A percentile compares a stretch with the other conserved stretches of the same genome.
phyloP scores from a whole-genome alignment of 2,329 filamentous ascomycete species.

The Microdochium paspali region DNA sequence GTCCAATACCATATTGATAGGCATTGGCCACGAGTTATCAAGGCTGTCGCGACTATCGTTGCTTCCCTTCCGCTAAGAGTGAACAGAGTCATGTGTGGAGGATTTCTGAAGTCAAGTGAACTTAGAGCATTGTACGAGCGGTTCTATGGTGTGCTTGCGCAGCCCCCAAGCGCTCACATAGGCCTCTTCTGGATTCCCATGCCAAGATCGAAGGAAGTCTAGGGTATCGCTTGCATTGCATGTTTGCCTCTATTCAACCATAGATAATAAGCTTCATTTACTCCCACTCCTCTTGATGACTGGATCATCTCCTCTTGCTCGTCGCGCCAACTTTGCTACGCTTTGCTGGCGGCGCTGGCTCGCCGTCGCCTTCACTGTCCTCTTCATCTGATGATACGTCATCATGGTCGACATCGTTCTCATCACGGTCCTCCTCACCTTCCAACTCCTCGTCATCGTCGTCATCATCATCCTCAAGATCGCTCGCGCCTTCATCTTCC shows the following conservation, averaged over 20 bases:
- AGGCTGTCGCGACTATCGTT: too few relatives aligned
- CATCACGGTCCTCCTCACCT: constrained; percentile 40
- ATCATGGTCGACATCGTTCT: constrained; percentile 50
- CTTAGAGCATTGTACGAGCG: too few relatives aligned
- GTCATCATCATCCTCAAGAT: constrained; percentile 24
- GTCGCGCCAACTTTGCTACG: constrained; percentile 28
- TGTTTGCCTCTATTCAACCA: constrained; percentile 10
- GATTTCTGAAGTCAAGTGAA: too few relatives aligned
- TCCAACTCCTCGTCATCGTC: constrained; percentile 33
- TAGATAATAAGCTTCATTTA: neutral
- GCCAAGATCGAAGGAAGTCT: neutral
- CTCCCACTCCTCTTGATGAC: neutral
- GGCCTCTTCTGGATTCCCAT: too few relatives aligned
- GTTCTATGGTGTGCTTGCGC: too few relatives aligned
- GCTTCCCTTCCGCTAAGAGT: too few relatives aligned
- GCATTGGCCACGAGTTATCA: too few relatives aligned
- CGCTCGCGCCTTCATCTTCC: constrained; percentile 39
- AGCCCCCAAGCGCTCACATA: too few relatives aligned
- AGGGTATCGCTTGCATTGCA: constrained; percentile 14
- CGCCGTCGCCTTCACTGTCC: constrained; percentile 42
- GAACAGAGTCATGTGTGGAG: too few relatives aligned
- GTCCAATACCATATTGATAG: too few relatives aligned
- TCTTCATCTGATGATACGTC: constrained; percentile 48
- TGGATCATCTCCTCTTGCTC: constrained; percentile 24
- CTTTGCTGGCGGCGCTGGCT: constrained; percentile 37